A percentile compares a stretch with the other conserved stretches of the same genome.
phyloP scores from a whole-genome alignment of 2,329 filamentous ascomycete species.

The Penicillium sp. region DNA sequence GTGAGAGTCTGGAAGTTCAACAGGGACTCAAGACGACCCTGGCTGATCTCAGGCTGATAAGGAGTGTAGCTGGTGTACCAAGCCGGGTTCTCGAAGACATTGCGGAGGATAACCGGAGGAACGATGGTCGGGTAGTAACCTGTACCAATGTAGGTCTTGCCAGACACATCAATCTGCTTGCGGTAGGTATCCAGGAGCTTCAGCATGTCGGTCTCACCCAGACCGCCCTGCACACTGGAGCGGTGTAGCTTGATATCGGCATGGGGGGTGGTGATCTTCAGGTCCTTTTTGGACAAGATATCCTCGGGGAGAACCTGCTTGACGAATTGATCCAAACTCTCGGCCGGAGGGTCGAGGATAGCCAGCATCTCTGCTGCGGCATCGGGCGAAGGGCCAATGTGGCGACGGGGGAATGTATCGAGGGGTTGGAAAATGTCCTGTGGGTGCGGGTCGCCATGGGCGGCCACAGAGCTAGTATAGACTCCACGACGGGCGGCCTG shows the following conservation, averaged over 20 bases:
- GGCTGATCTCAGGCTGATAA: conserved; percentile 96
- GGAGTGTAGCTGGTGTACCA: conserved; percentile 99
- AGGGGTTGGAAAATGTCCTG: conserved; percentile 47
- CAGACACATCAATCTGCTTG: conserved; percentile 60
- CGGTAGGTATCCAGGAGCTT: conserved; percentile 42
- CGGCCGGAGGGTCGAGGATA: conserved; percentile 70
- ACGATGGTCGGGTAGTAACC: conserved; percentile 88
- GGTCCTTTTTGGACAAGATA: conserved; percentile 67
- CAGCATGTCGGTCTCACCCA: conserved; percentile 49
- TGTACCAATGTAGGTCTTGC: conserved; percentile 72
- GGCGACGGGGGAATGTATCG: conserved; percentile 71
- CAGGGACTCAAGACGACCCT: conserved; percentile 86
- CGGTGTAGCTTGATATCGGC: conserved; percentile 42
- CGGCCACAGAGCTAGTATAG: conserved; percentile 86
- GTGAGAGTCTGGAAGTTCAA: conserved; percentile 96
- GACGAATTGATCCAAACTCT: conserved; percentile 78
- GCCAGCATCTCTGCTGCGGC: conserved; percentile 77
- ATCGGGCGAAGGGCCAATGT: conserved; percentile 77
- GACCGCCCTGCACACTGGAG: conserved; percentile 41
- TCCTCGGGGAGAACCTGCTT: conserved; percentile 77
- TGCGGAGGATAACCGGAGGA: conserved; percentile 87
- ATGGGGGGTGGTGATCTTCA: conserved; percentile 57
- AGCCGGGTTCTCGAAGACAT: conserved; percentile 85
- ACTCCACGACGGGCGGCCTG: conserved; percentile 52
- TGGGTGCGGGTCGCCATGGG: conserved; percentile 61